Evolutionary conservation across 192 early-diverging fungal genomes (phyloP).

Genomic region (Linnemannia zychae): DNA sequence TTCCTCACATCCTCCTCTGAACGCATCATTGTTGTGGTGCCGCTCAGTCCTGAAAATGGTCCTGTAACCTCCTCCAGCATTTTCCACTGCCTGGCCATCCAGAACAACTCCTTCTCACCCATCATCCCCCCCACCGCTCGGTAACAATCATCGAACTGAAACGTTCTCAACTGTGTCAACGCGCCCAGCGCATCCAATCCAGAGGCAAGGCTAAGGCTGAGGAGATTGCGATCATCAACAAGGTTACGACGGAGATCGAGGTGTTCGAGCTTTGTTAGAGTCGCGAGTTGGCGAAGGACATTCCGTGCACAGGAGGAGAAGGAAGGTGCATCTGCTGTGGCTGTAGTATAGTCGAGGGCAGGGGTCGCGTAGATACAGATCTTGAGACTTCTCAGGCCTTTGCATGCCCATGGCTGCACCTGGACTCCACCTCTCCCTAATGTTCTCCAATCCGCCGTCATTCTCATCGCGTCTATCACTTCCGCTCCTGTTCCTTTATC

Average conservation of each 20-base stretch:
- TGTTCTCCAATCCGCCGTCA: too few relatives aligned
- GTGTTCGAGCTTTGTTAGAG: not conserved
- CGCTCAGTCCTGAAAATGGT: not conserved
- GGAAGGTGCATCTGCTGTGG: not conserved
- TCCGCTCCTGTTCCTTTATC: not conserved
- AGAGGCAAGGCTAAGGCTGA: not conserved
- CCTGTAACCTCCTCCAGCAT: not conserved
- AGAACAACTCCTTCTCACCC: not conserved
- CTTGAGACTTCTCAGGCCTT: not conserved
- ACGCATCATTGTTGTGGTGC: not conserved
- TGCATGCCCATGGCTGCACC: slow-evolving; percentile 5
- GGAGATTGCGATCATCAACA: not conserved
- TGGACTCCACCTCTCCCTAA: not conserved
- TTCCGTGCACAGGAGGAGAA: not conserved
- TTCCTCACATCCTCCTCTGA: not conserved
- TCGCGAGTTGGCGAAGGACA: not conserved
- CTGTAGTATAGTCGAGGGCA: not conserved
- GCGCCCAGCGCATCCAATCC: not conserved
- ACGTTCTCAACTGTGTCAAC: not conserved
- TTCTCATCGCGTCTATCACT: not conserved
- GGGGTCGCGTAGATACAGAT: not conserved
- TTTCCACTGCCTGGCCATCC: not conserved
- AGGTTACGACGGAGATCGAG: not conserved
- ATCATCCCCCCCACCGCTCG: not conserved
- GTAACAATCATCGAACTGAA: not conserved